These are phyloP conservation scores for Aspergillus ellipticus DNA, from an alignment of 495 filamentous ascomycete species.

Conservation along the genomic window DNA sequence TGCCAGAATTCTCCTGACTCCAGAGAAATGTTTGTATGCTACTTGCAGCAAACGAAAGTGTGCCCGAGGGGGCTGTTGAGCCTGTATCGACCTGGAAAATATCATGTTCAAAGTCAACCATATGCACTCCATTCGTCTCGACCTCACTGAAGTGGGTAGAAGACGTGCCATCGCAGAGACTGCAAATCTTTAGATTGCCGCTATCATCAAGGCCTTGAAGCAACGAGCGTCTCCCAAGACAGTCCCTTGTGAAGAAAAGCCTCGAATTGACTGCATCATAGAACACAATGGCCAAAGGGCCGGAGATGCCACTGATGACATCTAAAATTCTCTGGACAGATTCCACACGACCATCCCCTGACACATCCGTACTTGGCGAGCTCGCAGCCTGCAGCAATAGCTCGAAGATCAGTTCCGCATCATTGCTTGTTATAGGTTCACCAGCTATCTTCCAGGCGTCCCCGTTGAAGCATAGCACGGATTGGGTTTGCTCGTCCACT, in stretches of 20 bases:
- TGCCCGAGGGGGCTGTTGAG: neutral
- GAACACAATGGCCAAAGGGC: constrained; percentile 91
- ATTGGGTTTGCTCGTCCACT: constrained; percentile 53
- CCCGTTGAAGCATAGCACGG: constrained; percentile 95
- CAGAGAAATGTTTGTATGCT: constrained; percentile 34
- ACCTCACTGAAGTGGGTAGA: constrained; percentile 68
- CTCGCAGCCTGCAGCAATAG: constrained; percentile 51
- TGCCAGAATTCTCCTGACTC: constrained; percentile 17
- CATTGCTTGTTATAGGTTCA: constrained; percentile 60
- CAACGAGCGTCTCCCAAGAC: constrained; percentile 80
- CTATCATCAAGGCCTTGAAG: constrained; percentile 47
- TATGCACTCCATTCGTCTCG: constrained; percentile 73
- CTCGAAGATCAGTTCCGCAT: constrained; percentile 69
- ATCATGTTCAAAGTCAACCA: constrained; percentile 49
- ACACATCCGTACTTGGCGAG: constrained; percentile 16
- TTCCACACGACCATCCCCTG: constrained; percentile 12
- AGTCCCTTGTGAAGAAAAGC: constrained; percentile 80
- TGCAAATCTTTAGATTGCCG: constrained; percentile 63
- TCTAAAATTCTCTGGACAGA: constrained; percentile 39
- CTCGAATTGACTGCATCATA: constrained; percentile 59
- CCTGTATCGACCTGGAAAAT: neutral
- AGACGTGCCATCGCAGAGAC: constrained; percentile 59
- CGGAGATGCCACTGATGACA: constrained; percentile 62
- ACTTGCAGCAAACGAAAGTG: constrained; percentile 11
- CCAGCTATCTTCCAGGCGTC: constrained; percentile 82